These are phyloP conservation scores for Gaillardinia entomophila DNA, from an alignment of 805 yeast genomes.

Conservation along the genomic window DNA sequence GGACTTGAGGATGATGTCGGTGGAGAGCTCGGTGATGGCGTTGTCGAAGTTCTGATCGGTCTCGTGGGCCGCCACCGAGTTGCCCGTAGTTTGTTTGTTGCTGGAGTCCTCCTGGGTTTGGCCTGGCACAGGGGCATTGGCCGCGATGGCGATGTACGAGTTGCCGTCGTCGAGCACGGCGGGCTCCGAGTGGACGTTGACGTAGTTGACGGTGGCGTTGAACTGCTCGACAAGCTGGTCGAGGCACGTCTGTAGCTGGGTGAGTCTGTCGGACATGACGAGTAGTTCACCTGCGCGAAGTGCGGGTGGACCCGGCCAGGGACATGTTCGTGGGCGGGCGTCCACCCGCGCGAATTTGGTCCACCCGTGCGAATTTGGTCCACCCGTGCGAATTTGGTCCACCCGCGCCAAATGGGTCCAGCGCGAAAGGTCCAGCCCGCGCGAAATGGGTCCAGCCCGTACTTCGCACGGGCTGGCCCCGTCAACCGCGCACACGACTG, in stretches of 20 bases:
- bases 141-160: constrained; percentile 59
- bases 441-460: no score
- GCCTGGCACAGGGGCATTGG: constrained; percentile 47
- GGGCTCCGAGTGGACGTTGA: constrained; percentile 36
- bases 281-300: no score
- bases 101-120: constrained; percentile 12
- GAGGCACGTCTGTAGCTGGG: constrained; percentile 83
- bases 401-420: no score
- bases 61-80: constrained; percentile 8
- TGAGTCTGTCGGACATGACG: constrained; percentile 80
- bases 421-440: no score
- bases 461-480: no score
- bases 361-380: no score
- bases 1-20: constrained; percentile 79
- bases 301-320: no score
- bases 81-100: constrained; percentile 11
- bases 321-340: no score
- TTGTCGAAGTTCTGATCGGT: constrained; percentile 23
- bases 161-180: constrained; percentile 57
- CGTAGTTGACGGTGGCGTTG: constrained; percentile 70
- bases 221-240: constrained; percentile 80
- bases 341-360: no score
- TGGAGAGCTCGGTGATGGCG: constrained; percentile 70
- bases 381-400: no score
- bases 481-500: no score